phyloP scores from a whole-genome alignment of 257 asterid genomes.

The Nicotiana undulata region DNA sequence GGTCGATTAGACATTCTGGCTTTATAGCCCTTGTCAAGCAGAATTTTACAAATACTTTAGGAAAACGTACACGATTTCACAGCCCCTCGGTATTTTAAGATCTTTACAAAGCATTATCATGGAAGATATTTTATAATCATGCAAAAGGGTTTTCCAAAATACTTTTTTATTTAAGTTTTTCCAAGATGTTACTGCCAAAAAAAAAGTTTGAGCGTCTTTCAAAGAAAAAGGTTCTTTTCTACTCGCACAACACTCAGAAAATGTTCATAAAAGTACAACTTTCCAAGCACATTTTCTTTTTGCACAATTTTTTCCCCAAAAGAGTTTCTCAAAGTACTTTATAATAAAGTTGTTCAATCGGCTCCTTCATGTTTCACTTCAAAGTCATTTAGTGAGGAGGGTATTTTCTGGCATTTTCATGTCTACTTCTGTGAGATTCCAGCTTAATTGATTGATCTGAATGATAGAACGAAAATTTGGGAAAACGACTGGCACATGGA shows the following conservation, averaged over 20 bases:
- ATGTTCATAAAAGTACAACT: not conserved
- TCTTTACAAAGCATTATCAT: not conserved
- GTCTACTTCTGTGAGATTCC: not conserved
- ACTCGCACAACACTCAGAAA: not conserved
- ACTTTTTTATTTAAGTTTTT: not conserved
- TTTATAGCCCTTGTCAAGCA: not conserved
- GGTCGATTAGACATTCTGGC: not conserved
- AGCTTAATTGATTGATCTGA: not conserved
- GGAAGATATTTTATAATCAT: not conserved
- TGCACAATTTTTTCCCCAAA: not conserved
- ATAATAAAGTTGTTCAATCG: not conserved
- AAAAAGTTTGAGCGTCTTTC: not conserved
- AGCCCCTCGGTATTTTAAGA: not conserved
- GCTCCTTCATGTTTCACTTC: not conserved
- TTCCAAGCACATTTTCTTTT: not conserved
- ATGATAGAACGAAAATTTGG: slow-evolving; percentile 79
- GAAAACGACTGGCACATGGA: slow-evolving; percentile 95
- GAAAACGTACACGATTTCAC: not conserved
- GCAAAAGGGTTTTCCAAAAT: not conserved
- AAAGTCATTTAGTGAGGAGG: not conserved
- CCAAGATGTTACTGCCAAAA: not conserved
- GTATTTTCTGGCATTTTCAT: not conserved
- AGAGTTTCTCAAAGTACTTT: not conserved
- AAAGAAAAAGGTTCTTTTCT: not conserved
- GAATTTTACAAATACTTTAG: not conserved